A percentile compares a stretch with the other conserved stretches of the same genome.
Evolutionary conservation across 2,329 filamentous ascomycete genomes (phyloP).

Genomic region (Pestalotiopsis sp.): DNA sequence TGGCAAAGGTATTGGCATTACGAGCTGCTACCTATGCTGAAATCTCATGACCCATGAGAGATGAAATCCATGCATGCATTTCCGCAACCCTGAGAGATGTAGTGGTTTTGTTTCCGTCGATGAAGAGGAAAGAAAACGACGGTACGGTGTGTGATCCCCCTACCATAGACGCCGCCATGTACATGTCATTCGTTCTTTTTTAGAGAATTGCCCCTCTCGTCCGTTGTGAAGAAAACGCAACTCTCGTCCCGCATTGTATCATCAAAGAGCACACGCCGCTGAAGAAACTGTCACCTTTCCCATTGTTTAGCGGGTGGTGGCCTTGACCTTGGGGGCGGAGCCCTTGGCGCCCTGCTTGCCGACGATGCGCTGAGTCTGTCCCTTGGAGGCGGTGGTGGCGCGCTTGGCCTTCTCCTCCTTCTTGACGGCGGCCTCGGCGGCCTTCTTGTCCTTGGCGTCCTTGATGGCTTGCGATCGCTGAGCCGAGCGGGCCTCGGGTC

Average conservation of each 20-base stretch:
- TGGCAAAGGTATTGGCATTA: conserved; percentile 32
- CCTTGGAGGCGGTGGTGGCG: conserved; percentile 74
- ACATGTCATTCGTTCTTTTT: conserved; percentile 21
- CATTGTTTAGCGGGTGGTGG: conserved; percentile 76
- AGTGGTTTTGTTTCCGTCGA: conserved; percentile 20
- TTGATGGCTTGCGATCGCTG: conserved; percentile 90
- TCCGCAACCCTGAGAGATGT: conserved; percentile 29
- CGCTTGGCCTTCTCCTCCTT: conserved; percentile 99
- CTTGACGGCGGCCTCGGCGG: conserved; percentile 84
- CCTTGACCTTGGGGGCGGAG: conserved; percentile 79
- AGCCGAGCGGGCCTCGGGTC: conserved; percentile 92
- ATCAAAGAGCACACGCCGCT: conserved; percentile 12
- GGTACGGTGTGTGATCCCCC: conserved; percentile 31
- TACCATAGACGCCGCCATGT: conserved; percentile 35
- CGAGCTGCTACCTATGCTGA: conserved; percentile 31
- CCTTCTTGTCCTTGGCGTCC: conserved; percentile 99
- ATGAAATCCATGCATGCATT: conserved; percentile 28
- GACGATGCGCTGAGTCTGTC: conserved; percentile 77
- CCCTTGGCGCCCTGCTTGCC: conserved; percentile 99
- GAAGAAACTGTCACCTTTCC: background rate
- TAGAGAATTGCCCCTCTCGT: conserved; percentile 10
- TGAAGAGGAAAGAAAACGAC: conserved; percentile 12
- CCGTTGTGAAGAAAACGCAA: conserved; percentile 21
- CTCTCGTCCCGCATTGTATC: conserved; percentile 18
- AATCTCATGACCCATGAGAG: conserved; percentile 29